These are phyloP conservation scores for Epichloe festucae DNA, from an alignment of 2,329 filamentous ascomycete genomes.

Conservation along the genomic window DNA sequence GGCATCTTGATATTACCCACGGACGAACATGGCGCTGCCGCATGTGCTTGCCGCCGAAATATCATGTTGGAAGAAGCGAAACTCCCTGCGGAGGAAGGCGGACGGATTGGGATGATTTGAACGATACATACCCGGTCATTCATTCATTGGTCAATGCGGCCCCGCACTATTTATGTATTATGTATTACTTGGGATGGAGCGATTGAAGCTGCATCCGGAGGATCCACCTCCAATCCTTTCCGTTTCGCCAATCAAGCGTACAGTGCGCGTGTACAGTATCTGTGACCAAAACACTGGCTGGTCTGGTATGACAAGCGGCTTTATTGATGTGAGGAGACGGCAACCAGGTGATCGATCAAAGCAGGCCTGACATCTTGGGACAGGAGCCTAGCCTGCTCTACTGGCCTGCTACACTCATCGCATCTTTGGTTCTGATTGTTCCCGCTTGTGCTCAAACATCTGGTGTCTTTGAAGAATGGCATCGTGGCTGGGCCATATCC, in stretches of 20 bases:
- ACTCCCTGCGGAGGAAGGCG: too few relatives aligned
- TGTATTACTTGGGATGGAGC: too few relatives aligned
- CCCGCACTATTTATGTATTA: neutral
- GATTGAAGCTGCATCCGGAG: neutral
- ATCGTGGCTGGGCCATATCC: conserved; percentile 16
- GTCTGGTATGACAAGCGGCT: neutral
- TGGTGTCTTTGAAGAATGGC: conserved; percentile 8
- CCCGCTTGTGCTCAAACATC: neutral
- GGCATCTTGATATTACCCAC: too few relatives aligned
- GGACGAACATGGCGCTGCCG: too few relatives aligned
- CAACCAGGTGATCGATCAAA: neutral
- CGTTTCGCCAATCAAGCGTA: neutral
- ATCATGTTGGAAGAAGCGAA: too few relatives aligned
- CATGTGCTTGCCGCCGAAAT: too few relatives aligned
- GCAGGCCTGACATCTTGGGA: neutral
- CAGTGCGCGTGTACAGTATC: neutral
- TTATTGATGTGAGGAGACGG: too few relatives aligned
- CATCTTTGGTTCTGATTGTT: neutral
- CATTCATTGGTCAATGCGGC: neutral
- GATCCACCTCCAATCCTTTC: neutral
- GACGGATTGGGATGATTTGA: too few relatives aligned
- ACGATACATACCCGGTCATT: neutral
- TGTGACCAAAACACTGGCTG: neutral
- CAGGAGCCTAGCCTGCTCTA: neutral
- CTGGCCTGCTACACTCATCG: neutral